These are phyloP conservation scores for rapeseed (Brassica napus) DNA, from an alignment of 345 rosid species.

Conservation along the genomic window DNA sequence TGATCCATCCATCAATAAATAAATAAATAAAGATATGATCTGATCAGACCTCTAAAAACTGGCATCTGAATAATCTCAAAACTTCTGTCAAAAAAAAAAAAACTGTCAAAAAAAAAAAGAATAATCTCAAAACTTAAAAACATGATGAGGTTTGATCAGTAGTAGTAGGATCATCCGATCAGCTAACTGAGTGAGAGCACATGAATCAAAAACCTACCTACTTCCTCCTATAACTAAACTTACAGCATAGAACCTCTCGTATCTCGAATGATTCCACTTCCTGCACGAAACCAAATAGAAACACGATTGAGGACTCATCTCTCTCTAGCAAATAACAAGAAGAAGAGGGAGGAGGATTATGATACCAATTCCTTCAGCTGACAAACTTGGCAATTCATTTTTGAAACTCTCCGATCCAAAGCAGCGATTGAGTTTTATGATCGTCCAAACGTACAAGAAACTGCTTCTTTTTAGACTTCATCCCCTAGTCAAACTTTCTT, in stretches of 20 bases:
- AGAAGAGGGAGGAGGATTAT: background rate
- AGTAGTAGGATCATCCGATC: background rate
- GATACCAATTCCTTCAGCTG: slow-evolving; percentile 89
- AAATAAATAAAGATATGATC: background rate
- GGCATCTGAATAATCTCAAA: slow-evolving; percentile 4
- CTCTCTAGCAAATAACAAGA: background rate
- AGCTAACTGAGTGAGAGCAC: background rate
- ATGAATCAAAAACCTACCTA: background rate
- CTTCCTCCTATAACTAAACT: slow-evolving; percentile 35
- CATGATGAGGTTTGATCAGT: background rate
- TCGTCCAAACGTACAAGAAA: slow-evolving; percentile 6
- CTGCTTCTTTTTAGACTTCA: background rate
- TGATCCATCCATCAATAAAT: too few relatives aligned
- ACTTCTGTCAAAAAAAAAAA: too few relatives aligned
- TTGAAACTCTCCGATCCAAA: background rate
- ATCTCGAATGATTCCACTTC: slow-evolving; percentile 87
- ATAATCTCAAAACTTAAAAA: slow-evolving; percentile 9
- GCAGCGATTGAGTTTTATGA: slow-evolving; percentile 9
- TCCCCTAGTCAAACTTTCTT: background rate
- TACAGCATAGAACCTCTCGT: slow-evolving; percentile 84
- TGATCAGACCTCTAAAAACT: slow-evolving; percentile 8
- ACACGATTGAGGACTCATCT: background rate
- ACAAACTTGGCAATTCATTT: slow-evolving; percentile 95
- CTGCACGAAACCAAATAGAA: slow-evolving; percentile 32
- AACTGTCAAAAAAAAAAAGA: too few relatives aligned